phyloP scores from a whole-genome alignment of 768 basidiomycete genomes.

The Kondoa malvinella region DNA sequence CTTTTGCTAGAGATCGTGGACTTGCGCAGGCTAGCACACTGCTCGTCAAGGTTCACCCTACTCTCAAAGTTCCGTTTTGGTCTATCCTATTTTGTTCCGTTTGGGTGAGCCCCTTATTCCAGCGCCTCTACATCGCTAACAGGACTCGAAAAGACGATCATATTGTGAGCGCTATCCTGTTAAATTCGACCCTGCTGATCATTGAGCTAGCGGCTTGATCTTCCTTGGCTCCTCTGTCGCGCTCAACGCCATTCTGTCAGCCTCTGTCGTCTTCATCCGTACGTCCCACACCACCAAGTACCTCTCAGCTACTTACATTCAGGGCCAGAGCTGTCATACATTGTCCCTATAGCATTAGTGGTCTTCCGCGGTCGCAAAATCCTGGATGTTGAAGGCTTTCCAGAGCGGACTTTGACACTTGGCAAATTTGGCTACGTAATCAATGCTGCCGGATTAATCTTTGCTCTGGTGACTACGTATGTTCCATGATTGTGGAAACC shows the following conservation, averaged over 20 bases:
- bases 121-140: constrained; percentile 12
- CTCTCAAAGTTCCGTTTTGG: constrained; percentile 1
- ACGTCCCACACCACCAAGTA: background rate
- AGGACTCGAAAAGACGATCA: constrained; percentile 14
- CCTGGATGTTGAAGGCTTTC: constrained; percentile 23
- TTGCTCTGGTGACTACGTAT: constrained; percentile 18
- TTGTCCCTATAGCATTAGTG: constrained; percentile 18
- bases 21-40: background rate
- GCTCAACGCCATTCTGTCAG: constrained; percentile 26
- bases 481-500: background rate
- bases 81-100: background rate
- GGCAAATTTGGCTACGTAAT: constrained; percentile 11
- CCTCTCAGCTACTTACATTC: background rate
- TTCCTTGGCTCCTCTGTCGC: constrained; percentile 22
- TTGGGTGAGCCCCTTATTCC: background rate
- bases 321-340: constrained; percentile 14
- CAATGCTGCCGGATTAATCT: constrained; percentile 23
- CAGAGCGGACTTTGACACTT: constrained; percentile 17
- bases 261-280: constrained; percentile 23
- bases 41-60: constrained; percentile 13
- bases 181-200: constrained; percentile 8
- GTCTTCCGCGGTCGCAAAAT: constrained; percentile 19
- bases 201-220: constrained; percentile 20
- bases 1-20: constrained; percentile 18
- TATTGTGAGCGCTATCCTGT: constrained; percentile 18